Evolutionary conservation across 345 rosid species (phyloP), one percentile per base, ranked within the genome.

Genomic region (Linum lewisii): DNA sequence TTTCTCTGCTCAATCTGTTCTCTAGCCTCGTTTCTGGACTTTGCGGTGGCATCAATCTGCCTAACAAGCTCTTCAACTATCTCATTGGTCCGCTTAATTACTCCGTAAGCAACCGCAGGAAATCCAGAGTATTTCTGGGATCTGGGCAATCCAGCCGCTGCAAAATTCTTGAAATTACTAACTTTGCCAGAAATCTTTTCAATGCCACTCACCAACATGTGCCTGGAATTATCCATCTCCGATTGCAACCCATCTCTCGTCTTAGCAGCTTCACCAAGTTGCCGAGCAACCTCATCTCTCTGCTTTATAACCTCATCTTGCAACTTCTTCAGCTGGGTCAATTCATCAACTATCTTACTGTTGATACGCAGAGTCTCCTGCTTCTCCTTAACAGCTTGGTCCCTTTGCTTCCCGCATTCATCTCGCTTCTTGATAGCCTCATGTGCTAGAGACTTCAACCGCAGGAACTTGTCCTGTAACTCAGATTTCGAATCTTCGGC

Each of bases 141-240:
- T 63, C 86, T 76, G 2, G 99, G 96, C 65, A 93, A 81, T 54
- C 92, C 99, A 32, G 77, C 78, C 0, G 77, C 84, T 0, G 87
- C 32, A 54, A 89, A 89, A 65, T 82, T 89, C 81, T 89, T 93
- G 57, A 74, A 83, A 69, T 65, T 82, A 61, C 83, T 84, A 7
- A 87, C 78, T 79, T 93, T 93, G 4, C 92, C 95, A 0, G 96
- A 89, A 61, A 93, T 89, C 77, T 93, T 93, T 64, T 93, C 99
- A 23, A 89, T 89, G 56, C 97, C 97, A 23, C 96, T 87, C 23
- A 85, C 86, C 22, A 93, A 72, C 96, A 93, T 85, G 69, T 90
- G 97, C 24, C 88, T 80, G 1, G 90, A 85, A 51, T 71, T 87
- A 75, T 90, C 99, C 25, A 87, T 77, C 81, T 93, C 97, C 14